These are phyloP conservation scores for Vigna unguiculata DNA, from an alignment of 306 rosid species.

Conservation along the genomic window DNA sequence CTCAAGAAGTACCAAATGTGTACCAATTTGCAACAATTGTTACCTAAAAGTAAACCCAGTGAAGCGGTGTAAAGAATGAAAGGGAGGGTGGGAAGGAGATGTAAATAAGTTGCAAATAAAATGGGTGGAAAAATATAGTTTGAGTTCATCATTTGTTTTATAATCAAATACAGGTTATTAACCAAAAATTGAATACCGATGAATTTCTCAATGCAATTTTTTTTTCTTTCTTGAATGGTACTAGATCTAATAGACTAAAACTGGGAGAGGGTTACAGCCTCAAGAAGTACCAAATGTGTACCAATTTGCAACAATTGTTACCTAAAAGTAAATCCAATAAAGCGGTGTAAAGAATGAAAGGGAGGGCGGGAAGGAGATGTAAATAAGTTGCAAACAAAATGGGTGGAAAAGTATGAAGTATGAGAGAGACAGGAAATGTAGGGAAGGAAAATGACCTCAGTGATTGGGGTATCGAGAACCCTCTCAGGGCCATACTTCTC, in stretches of 20 bases:
- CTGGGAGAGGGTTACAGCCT: too few relatives aligned
- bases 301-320: not conserved
- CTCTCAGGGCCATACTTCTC: constrained; percentile 99
- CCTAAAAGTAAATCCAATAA: not conserved
- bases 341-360: not conserved
- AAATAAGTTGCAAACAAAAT: constrained; percentile 2
- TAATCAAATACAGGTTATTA: too few relatives aligned
- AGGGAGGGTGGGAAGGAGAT: constrained; percentile 1
- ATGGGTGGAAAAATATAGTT: constrained; percentile 16
- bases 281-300: not conserved
- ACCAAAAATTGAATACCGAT: too few relatives aligned
- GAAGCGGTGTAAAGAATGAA: not conserved
- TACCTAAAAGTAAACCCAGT: not conserved
- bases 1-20: not conserved
- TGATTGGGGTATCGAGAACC: constrained; percentile 97
- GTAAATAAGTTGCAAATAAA: constrained; percentile 7
- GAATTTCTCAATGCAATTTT: too few relatives aligned
- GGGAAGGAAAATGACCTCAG: constrained; percentile 73
- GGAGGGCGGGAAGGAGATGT: not conserved
- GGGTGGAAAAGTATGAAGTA: constrained; percentile 23
- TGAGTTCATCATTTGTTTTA: too few relatives aligned
- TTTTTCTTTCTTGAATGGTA: not conserved
- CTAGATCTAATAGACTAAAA: not conserved
- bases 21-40: not conserved
- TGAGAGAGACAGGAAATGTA: constrained; percentile 16